Base-by-base conservation (phyloP, 2,329 filamentous ascomycete genomes). In the Paracoccidioides brasiliensis region DNA sequence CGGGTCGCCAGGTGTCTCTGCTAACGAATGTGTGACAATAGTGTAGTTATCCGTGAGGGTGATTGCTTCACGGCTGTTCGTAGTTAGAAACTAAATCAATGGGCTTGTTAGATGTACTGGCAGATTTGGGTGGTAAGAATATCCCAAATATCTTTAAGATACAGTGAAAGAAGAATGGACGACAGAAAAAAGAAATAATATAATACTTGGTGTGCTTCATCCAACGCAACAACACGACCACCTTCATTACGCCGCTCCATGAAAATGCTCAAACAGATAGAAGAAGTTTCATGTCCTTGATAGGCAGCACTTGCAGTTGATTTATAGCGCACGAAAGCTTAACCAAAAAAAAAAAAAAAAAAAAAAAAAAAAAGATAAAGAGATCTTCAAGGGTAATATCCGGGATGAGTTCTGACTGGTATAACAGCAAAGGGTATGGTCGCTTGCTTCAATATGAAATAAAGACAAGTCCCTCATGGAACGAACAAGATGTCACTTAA, bases 121-220 rank as follows among this genome's bases (percentile, higher is more conserved):
- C 9, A n/a, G 4, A 14, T 3, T 32, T 54, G 37, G 40, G 30
- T 9, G 10, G 14, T n/a, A 38, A 51, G 8, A 30, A n/a, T 14
- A 22, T 22, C 22, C 2, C 14, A 32, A 14, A 45, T 4, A 46
- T n/a, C n/a, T n/a, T n/a, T n/a, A 8, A 32, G 12, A 14, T n/a
- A n/a, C 44, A 33, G 28, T 12, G 15, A 41, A n/a, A 41, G 10
- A n/a, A 41, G 15, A n/a, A 41, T 22, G 22, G 10, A 7, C 7
- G 28, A 12, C 8, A 38, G 10, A 30, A 37, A 42, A 28, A 9
- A n/a, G 30, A 37, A 53, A 48, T 28, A 53, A n/a, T 41, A 60
- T 52, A 67, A 80, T 22, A 22, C 78, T 62, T 90, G 90, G 65
- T 93, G 87, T 0, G 87, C 87, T 64, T 91, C 86, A 59, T 91